Percentiles rank a stretch among this genome's conserved stretches.
Evolutionary conservation across 192 early-diverging fungal genomes (phyloP).

Genomic region (Bifiguratus adelaidae): DNA sequence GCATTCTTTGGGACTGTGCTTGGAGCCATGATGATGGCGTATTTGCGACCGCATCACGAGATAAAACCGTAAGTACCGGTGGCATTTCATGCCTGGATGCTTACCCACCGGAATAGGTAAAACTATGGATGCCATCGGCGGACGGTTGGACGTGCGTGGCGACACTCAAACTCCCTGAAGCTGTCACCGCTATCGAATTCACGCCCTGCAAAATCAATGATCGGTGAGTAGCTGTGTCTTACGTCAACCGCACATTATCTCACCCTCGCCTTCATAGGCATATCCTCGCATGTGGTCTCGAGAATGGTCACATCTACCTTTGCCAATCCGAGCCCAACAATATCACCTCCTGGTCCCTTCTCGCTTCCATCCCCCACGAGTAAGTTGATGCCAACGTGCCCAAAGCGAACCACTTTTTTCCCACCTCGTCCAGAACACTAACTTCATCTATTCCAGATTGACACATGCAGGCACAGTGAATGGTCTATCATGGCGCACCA

Average conservation of each 20-base stretch:
- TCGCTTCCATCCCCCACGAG: not conserved
- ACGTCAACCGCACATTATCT: not conserved
- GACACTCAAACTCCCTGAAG: conserved; percentile 64
- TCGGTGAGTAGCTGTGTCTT: conserved; percentile 11
- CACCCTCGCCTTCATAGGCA: conserved; percentile 29
- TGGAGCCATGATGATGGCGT: conserved; percentile 70
- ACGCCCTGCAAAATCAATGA: conserved; percentile 27
- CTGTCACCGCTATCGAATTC: conserved; percentile 83
- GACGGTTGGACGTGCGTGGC: conserved; percentile 30
- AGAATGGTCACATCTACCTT: conserved; percentile 67
- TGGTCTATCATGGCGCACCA: conserved; percentile 54
- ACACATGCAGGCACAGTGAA: conserved; percentile 42
- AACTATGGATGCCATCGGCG: conserved; percentile 50
- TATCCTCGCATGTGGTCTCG: conserved; percentile 70
- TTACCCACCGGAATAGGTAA: conserved; percentile 28
- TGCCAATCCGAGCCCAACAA: conserved; percentile 15
- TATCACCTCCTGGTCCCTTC: conserved; percentile 4
- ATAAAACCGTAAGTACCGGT: conserved; percentile 56
- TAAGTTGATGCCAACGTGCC: not conserved
- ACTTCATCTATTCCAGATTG: not conserved
- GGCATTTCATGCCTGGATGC: not conserved
- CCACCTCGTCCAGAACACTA: not conserved
- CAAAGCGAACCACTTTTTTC: not conserved
- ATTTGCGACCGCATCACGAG: conserved; percentile 90
- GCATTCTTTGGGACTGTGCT: conserved; percentile 87